Conservation (phyloP, 177 flowering plant genomes). For the Vitis hybrid region DNA sequence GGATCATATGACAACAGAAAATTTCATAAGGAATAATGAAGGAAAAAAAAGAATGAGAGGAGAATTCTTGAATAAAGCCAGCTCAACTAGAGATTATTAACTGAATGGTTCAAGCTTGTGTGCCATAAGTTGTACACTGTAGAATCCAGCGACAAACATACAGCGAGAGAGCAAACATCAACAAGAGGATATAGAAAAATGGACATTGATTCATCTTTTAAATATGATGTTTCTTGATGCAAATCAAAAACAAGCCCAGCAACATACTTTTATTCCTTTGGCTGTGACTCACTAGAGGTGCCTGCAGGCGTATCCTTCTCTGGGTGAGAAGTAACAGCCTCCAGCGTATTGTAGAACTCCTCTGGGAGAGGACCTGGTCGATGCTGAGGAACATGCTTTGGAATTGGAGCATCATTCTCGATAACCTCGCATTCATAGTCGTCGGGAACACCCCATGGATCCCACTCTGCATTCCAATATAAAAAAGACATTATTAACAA, state of each 20-base stretch:
- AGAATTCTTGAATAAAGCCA: neutral
- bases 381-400: conserved; percentile 84
- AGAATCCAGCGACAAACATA: conserved; percentile 9
- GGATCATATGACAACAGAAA: too few species aligned
- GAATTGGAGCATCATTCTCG: conserved; percentile 90
- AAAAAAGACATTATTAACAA: neutral
- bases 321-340: conserved; percentile 35
- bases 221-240: neutral
- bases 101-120: conserved; percentile 9
- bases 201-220: neutral
- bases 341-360: conserved; percentile 81
- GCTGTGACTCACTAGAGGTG: conserved; percentile 36
- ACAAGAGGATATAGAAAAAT: conserved; percentile 4
- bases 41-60: conserved; percentile 1
- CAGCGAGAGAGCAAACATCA: conserved; percentile 9
- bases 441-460: conserved; percentile 96
- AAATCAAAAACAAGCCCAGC: neutral
- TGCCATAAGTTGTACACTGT: conserved; percentile 6
- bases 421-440: conserved; percentile 80
- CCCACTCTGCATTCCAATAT: conserved; percentile 77
- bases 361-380: conserved; percentile 88
- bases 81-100: conserved; percentile 20
- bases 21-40: neutral
- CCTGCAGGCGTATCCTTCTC: conserved; percentile 38
- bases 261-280: conserved; percentile 22